Evolutionary conservation across 345 rosid genomes (phyloP).

Genomic region (Melastoma malabathricum): DNA sequence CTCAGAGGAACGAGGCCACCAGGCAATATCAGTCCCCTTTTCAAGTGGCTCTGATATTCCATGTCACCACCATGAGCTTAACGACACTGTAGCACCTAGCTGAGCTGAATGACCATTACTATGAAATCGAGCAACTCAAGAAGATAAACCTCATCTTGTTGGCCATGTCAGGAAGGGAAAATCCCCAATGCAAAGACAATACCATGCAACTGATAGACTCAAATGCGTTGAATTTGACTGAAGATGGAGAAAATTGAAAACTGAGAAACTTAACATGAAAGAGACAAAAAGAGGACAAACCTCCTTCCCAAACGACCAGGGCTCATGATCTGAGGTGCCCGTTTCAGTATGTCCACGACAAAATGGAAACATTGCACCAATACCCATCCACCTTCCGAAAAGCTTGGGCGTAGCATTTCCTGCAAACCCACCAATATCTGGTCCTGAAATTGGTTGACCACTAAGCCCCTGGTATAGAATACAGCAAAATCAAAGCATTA

Average conservation of each 20-base stretch:
- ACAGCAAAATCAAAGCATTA: not conserved
- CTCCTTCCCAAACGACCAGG: constrained; percentile 98
- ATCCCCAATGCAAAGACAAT: no score
- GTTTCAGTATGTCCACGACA: constrained; percentile 79
- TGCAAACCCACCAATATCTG: constrained; percentile 91
- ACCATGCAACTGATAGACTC: no score
- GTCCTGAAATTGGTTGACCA: constrained; percentile 91
- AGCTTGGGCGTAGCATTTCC: constrained; percentile 83
- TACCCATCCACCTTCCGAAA: constrained; percentile 91
- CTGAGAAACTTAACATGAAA: not conserved
- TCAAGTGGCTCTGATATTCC: no score
- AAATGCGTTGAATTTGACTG: not conserved
- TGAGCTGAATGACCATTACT: no score
- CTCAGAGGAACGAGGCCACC: no score
- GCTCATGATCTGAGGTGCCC: constrained; percentile 67
- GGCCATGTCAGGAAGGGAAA: no score
- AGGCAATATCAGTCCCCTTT: no score
- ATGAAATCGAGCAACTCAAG: no score
- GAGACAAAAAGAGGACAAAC: constrained; percentile 20
- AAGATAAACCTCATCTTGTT: no score
- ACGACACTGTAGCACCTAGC: no score
- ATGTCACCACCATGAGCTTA: no score
- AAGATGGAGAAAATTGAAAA: not conserved
- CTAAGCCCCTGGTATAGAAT: constrained; percentile 62
- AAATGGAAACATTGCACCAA: constrained; percentile 90